Base-by-base conservation (phyloP, 2,329 filamentous ascomycete genomes). In the Coniochaeta sp. region DNA sequence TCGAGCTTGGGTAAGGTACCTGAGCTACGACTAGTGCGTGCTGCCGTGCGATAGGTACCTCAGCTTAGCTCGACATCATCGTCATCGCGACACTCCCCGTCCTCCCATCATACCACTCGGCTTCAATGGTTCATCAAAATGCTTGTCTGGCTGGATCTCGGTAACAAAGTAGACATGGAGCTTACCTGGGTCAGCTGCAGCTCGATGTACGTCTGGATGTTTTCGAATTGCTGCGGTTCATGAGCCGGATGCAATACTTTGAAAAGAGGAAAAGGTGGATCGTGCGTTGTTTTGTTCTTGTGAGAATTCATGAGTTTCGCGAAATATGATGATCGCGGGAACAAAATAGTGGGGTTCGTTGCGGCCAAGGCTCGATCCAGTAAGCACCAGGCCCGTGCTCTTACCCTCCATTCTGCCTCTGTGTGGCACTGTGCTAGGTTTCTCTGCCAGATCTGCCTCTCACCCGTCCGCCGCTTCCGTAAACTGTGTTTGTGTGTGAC, bases 241-340 rank as follows among this genome's bases (percentile, higher is more conserved):
- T 24, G 26, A 26, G 42, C 22, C 22, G 26, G 47, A 17, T 17
- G 26, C 47, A 30, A 52, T 26, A 30, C 38, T 40, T 40, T 17
- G 38, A 52, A 24, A 47, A 3, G 7, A 30, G n/a, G 17, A 22
- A 28, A 52, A 52, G 47, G 47, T 52, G 47, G 47, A 52, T 52
- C 47, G 22, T 52, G 47, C 47, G 47, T 52, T 52, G 47, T 52
- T 52, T 52, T 52, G 47, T 52, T 52, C 34, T 52, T 30, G 40
- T 14, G 47, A 52, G 47, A 17, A 17, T 17, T n/a, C n/a, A n/a
- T n/a, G 12, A 52, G 6, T 6, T 22, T 22, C 12, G 47, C 47
- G 22, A 30, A 17, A 2, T 12, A 52, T 30, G 47, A 30, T 52
- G 47, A 26, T 52, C 47, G 47, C 47, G 47, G 47, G 19, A 47